Evolutionary conservation across 2,329 filamentous ascomycete species (phyloP).

Genomic region (Clonostachys chloroleuca): DNA sequence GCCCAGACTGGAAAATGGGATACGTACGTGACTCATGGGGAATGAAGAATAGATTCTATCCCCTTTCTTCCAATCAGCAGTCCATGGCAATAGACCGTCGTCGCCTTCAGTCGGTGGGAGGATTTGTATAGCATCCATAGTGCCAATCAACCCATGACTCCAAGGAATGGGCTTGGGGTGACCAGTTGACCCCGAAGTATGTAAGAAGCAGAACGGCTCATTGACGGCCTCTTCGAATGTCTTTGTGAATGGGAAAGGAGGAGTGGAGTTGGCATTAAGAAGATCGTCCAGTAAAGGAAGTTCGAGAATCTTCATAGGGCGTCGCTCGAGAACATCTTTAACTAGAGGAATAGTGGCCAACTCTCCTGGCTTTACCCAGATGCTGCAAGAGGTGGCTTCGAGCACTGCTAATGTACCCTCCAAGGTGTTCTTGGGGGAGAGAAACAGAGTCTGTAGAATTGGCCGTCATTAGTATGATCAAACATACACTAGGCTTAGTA

Average conservation of each 20-base stretch:
- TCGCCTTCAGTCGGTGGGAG: conserved; percentile 23
- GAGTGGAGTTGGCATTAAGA: conserved; percentile 10
- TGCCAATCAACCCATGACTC: conserved; percentile 3
- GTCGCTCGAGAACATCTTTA: conserved; percentile 7
- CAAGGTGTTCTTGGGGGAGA: conserved; percentile 21
- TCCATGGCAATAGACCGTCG: conserved; percentile 16
- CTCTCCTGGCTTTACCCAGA: conserved; percentile 10
- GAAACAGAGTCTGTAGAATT: conserved; percentile 16
- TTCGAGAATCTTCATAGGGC: conserved; percentile 11
- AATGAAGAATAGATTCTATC: conserved; percentile 26
- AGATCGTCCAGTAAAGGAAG: conserved; percentile 1
- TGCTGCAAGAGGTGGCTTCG: conserved; percentile 15
- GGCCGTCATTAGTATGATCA: no score
- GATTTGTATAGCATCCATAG: conserved; percentile 17
- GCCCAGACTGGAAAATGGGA: no score
- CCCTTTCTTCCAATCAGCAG: conserved; percentile 15
- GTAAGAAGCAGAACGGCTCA: conserved; percentile 22
- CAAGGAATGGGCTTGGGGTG: conserved; percentile 16
- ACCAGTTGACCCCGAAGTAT: conserved; percentile 31
- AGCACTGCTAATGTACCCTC: conserved; percentile 19
- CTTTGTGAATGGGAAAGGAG: conserved; percentile 28
- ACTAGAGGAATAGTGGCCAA: conserved; percentile 12
- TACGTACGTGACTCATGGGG: conserved; percentile 25
- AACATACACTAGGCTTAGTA: no score
- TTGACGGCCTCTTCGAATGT: conserved; percentile 18